Evolutionary conservation across 1,284 basidiomycete species (phyloP), one percentile per base, ranked within the genome.

Genomic region (Heterobasidion irregulare): DNA sequence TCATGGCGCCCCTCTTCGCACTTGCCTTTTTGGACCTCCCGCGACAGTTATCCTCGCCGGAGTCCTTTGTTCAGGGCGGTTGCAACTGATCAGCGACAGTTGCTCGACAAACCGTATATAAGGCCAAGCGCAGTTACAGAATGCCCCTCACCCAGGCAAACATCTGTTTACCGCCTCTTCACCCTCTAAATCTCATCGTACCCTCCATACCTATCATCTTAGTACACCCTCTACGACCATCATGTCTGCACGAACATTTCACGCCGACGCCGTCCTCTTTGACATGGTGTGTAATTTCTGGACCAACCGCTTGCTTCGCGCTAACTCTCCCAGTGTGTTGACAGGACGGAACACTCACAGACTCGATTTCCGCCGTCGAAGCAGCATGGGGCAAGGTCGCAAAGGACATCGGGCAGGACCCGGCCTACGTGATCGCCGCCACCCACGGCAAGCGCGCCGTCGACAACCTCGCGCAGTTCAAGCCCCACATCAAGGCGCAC

Each of bases 321-420:
- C 46, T 47, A 47, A 47, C 46, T 47, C 46, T 18, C 19, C 44
- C 41, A 12, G 51, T 53, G 59, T 57, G 61, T 38, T 61, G 45
- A 54, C 36, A 85, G 83, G 83, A 86, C 64, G 84, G 84, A 47
- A 88, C 85, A 10, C 72, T 89, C 55, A 88, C 86, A 53, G 84
- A 89, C 65, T 87, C 84, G 33, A 89, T 89, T 64, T 73, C 82
- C 26, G 87, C 88, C 8, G 85, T 89, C 59, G 88, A 90, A 67
- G 84, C 85, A 6, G 88, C 88, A 7, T 90, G 88, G 88, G 80
- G 79, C 38, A 84, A 83, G 62, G 86, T 90, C 52, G 87, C 88
- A 2, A 72, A 72, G 47, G 84, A 87, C 66, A 78, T 87, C 49
- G 83, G 82, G 53, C 78, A 82, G 66, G 82, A 86, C 67, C 83